These are phyloP conservation scores for Candolleomyces aberdarensis DNA, from an alignment of 768 basidiomycete genomes.

Conservation along the genomic window DNA sequence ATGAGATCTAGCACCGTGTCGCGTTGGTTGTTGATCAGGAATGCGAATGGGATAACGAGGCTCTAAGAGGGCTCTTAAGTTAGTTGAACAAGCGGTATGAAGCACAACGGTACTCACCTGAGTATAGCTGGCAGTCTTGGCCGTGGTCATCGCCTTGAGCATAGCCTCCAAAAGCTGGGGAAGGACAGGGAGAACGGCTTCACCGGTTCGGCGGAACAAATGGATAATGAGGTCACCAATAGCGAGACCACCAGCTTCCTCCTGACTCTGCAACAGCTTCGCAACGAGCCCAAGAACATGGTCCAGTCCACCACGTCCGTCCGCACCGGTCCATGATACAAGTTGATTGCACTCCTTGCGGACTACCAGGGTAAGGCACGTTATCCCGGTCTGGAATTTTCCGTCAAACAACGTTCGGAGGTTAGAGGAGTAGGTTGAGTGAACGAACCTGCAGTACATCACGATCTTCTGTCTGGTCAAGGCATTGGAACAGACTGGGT, in stretches of 20 bases:
- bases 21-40: slow-evolving; percentile 84
- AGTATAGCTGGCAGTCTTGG: slow-evolving; percentile 87
- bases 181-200: slow-evolving; percentile 77
- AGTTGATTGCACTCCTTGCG: slow-evolving; percentile 86
- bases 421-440: not conserved
- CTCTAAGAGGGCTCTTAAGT: slow-evolving; percentile 46
- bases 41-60: slow-evolving; percentile 89
- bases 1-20: slow-evolving; percentile 77
- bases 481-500: slow-evolving; percentile 66
- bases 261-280: slow-evolving; percentile 69
- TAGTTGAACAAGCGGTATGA: not conserved
- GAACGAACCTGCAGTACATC: slow-evolving; percentile 70
- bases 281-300: slow-evolving; percentile 74
- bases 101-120: slow-evolving; percentile 49
- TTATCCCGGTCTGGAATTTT: slow-evolving; percentile 67
- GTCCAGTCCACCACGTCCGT: slow-evolving; percentile 73
- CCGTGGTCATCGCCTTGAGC: slow-evolving; percentile 73
- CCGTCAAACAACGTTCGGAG: not conserved
- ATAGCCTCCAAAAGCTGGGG: slow-evolving; percentile 86
- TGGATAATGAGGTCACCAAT: slow-evolving; percentile 96
- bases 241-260: slow-evolving; percentile 90
- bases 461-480: slow-evolving; percentile 75
- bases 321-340: slow-evolving; percentile 66
- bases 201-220: slow-evolving; percentile 79
- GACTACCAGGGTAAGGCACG: slow-evolving; percentile 77